Base-by-base conservation (phyloP, 2,329 filamentous ascomycete genomes). In the Venturia carpophila region DNA sequence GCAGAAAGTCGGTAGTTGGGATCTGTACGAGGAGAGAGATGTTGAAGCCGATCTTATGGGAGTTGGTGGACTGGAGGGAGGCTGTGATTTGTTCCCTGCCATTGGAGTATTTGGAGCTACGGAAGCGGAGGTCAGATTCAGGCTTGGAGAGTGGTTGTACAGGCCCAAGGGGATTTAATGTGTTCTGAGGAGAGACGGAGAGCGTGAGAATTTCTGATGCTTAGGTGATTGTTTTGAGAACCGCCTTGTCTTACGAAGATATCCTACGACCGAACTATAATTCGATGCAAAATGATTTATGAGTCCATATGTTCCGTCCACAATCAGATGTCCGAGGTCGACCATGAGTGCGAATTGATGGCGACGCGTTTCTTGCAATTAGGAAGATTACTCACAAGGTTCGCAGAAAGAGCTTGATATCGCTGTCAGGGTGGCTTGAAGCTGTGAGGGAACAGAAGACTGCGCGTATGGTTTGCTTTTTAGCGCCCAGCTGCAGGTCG, bases 21-120 rank as follows among this genome's bases (percentile, higher is more conserved):
- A 90, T 73, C 73, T 92, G 58, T 85, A 91, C 69, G 89, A 92
- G 77, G 87, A 91, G 78, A 81, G 83, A 64, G 90, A 93, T 73
- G 76, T 78, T 3, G 77, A 83, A 68, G 76, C 83, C 70, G 85
- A 88, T 70, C 74, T 84, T 66, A 84, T 86, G 0, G 76, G 78
- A 17, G 83, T 89, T 1, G 80, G 76, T 5, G 90, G 90, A 0
- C 75, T 93, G 60, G 86, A 90, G 72, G 89, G 89, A 0, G 82
- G 84, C 62, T 84, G 88, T 69, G 90, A 93, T 73, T 68, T 92
- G 65, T 86, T 85, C 70, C 87, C 85, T 19, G 85, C 88, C 0
- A 79, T 94, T 58, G 90, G 90, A 0, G 82, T 86, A 15, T 92
- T 87, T 73, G 86, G 87, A 2, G 80, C 77, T n/a, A 83, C 88